These are phyloP conservation scores for Aspergillus ellipticus DNA, from an alignment of 495 filamentous ascomycete species.

Conservation along the genomic window DNA sequence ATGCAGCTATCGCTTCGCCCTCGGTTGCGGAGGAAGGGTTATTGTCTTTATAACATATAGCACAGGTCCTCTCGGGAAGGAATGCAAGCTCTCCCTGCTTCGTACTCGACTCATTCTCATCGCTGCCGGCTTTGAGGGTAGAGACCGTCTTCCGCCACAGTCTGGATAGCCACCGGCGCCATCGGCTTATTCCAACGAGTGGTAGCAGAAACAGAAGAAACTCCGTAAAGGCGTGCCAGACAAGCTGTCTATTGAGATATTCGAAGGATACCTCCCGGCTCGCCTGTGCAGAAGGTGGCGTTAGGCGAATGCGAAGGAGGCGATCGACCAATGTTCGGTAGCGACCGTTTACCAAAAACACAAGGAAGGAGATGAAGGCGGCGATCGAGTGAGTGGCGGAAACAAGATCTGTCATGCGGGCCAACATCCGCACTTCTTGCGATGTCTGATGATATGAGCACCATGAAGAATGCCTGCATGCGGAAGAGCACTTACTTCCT, in stretches of 20 bases:
- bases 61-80: slow-evolving; percentile 90
- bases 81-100: slow-evolving; percentile 73
- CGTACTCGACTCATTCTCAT: slow-evolving; percentile 43
- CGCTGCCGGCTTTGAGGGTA: slow-evolving; percentile 50
- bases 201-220: slow-evolving; percentile 95
- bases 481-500: slow-evolving; percentile 42
- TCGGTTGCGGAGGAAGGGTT: slow-evolving; percentile 67
- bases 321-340: slow-evolving; percentile 91
- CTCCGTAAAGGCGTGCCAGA: slow-evolving; percentile 99
- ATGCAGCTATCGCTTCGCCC: slow-evolving; percentile 60
- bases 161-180: slow-evolving; percentile 83
- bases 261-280: slow-evolving; percentile 92
- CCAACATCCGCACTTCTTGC: slow-evolving; percentile 53
- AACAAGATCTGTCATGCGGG: slow-evolving; percentile 61
- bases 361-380: slow-evolving; percentile 77
- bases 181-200: slow-evolving; percentile 86
- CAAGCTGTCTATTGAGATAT: slow-evolving; percentile 94
- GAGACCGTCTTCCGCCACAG: slow-evolving; percentile 74
- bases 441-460: slow-evolving; percentile 39
- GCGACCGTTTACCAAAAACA: slow-evolving; percentile 84
- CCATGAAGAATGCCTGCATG: neutral
- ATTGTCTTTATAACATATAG: slow-evolving; percentile 94
- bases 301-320: slow-evolving; percentile 77
- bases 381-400: slow-evolving; percentile 74
- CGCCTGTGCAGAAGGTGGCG: slow-evolving; percentile 75